Percentiles rank a stretch among this genome's conserved stretches.
Conservation (phyloP, 495 filamentous ascomycete species). For the Xylaria palmicola region DNA sequence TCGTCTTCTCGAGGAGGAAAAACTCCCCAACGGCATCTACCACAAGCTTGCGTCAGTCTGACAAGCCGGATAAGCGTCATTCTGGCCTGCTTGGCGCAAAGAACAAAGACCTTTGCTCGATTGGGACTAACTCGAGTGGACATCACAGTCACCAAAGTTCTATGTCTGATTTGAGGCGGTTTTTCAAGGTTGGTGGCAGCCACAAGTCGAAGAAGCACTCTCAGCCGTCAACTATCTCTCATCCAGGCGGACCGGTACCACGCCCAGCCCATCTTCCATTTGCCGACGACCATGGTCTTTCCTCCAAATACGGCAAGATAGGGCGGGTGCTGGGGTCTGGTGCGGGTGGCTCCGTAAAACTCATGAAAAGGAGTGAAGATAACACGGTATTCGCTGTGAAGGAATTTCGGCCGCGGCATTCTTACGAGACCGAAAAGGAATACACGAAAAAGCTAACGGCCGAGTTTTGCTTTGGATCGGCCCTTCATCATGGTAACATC, state of each 20-base stretch:
- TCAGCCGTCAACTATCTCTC: constrained; percentile 57
- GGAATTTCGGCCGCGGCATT: constrained; percentile 89
- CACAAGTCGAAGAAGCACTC: constrained; percentile 63
- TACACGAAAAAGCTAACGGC: constrained; percentile 99
- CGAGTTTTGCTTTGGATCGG: constrained; percentile 97
- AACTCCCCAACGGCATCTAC: constrained; percentile 45
- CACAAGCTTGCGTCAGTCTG: constrained; percentile 36
- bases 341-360: constrained; percentile 89
- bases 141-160: constrained; percentile 69
- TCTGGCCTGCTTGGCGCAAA: constrained; percentile 36
- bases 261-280: constrained; percentile 75
- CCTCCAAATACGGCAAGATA: constrained; percentile 91
- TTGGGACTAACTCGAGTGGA: constrained; percentile 49
- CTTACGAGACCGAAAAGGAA: constrained; percentile 89
- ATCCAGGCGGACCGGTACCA: constrained; percentile 55
- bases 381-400: constrained; percentile 95
- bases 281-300: constrained; percentile 87
- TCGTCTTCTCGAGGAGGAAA: constrained; percentile 68
- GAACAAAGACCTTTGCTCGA: constrained; percentile 35
- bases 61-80: constrained; percentile 48
- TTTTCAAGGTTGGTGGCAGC: constrained; percentile 70
- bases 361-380: constrained; percentile 90
- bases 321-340: constrained; percentile 92
- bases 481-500: constrained; percentile 96
- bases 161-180: constrained; percentile 92